Conservation (phyloP, 768 basidiomycete species). For the Clitopilus passeckerianus region DNA sequence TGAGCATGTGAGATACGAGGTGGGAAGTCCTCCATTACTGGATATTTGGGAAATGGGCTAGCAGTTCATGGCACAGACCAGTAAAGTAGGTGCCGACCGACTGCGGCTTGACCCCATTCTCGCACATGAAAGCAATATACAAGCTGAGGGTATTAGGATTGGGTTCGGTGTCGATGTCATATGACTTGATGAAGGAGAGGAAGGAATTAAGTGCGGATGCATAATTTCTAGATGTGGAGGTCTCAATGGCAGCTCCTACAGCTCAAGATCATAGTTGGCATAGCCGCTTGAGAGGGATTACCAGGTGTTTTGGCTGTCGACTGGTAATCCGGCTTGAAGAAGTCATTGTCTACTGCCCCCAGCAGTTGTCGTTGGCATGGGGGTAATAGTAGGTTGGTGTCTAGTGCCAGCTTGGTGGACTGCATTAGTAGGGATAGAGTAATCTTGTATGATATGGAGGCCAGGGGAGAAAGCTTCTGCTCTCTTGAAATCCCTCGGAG, state of each 20-base stretch:
- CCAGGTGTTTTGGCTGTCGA: not conserved
- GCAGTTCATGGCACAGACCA: constrained; percentile 27
- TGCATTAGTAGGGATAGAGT: not conserved
- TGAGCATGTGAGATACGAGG: not conserved
- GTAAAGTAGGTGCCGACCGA: constrained; percentile 30
- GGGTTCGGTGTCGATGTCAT: constrained; percentile 27
- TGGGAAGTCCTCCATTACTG: not conserved
- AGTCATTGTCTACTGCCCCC: not conserved
- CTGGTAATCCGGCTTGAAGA: not conserved
- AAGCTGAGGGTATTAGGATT: constrained; percentile 28
- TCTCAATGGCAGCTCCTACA: constrained; percentile 12
- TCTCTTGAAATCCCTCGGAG: constrained; percentile 2
- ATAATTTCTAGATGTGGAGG: constrained; percentile 17
- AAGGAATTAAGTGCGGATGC: constrained; percentile 30
- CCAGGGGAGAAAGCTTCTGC: not conserved
- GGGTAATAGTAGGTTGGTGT: not conserved
- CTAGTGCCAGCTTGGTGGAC: not conserved
- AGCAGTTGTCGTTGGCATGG: not conserved
- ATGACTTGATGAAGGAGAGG: constrained; percentile 22
- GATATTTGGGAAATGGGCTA: constrained; percentile 16
- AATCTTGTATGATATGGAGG: not conserved
- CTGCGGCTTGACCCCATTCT: constrained; percentile 27
- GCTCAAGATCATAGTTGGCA: not conserved
- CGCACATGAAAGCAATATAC: constrained; percentile 25
- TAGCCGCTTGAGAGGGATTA: not conserved